Conservation (phyloP, 768 basidiomycete genomes). For the Lyophyllum shimeji region DNA sequence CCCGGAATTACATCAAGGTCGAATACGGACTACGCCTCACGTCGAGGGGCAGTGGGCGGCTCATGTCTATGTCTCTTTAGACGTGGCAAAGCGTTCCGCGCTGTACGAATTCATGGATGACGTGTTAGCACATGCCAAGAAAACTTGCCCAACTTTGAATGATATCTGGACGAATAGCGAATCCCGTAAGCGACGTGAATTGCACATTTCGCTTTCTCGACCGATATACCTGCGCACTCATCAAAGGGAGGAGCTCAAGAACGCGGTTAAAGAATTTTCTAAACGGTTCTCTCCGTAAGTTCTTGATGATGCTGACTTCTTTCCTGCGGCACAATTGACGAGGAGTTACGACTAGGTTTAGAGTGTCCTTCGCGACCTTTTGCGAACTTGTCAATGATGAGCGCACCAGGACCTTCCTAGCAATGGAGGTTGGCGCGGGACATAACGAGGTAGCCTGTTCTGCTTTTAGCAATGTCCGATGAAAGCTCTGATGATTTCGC, state of each 20-base stretch:
- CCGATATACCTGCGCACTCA: slow-evolving; percentile 79
- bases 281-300: slow-evolving; percentile 47
- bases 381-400: slow-evolving; percentile 79
- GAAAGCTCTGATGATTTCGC: neutral
- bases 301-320: neutral
- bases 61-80: slow-evolving; percentile 73
- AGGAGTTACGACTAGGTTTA: slow-evolving; percentile 48
- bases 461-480: neutral
- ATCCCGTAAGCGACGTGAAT: slow-evolving; percentile 33
- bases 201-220: slow-evolving; percentile 86
- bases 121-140: slow-evolving; percentile 43
- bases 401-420: slow-evolving; percentile 75
- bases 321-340: neutral
- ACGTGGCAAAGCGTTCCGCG: slow-evolving; percentile 38
- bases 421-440: slow-evolving; percentile 82
- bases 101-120: slow-evolving; percentile 48
- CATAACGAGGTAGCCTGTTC: slow-evolving; percentile 58
- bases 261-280: slow-evolving; percentile 54
- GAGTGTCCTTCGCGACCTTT: slow-evolving; percentile 70
- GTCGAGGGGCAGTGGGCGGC: slow-evolving; percentile 85
- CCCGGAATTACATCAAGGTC: slow-evolving; percentile 83
- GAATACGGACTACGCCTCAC: slow-evolving; percentile 71
- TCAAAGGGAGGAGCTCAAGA: slow-evolving; percentile 73
- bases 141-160: slow-evolving; percentile 46
- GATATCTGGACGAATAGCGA: slow-evolving; percentile 33